These are phyloP conservation scores for Botrytis sinoallii DNA, from an alignment of 2,329 filamentous ascomycete genomes.

Conservation along the genomic window DNA sequence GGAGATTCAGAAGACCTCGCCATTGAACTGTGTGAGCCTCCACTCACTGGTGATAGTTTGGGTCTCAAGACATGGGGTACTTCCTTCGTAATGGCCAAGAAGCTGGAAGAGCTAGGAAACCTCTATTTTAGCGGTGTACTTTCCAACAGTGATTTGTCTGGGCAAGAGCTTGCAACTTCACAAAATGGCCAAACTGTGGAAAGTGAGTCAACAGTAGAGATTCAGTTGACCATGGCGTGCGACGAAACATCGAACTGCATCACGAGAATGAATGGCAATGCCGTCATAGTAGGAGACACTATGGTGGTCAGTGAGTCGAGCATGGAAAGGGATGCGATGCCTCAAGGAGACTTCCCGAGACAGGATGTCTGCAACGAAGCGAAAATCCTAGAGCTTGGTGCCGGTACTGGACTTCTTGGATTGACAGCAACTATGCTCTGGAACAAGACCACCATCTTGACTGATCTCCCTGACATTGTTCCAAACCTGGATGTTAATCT, in stretches of 20 bases:
- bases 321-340: not conserved
- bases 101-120: conserved; percentile 51
- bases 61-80: conserved; percentile 96
- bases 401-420: conserved; percentile 88
- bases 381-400: conserved; percentile 71
- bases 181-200: not conserved
- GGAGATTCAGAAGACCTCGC: conserved; percentile 45
- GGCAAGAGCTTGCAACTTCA: not conserved
- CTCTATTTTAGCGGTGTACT: conserved; percentile 39
- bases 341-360: not conserved
- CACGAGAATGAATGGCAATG: not conserved
- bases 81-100: conserved; percentile 77
- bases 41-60: conserved; percentile 81
- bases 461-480: conserved; percentile 81
- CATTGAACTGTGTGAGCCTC: conserved; percentile 77
- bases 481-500: conserved; percentile 75
- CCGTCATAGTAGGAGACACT: not conserved
- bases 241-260: not conserved
- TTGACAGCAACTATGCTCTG: conserved; percentile 76
- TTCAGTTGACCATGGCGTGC: not conserved
- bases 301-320: not conserved
- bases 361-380: not conserved
- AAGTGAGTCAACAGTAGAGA: not conserved
- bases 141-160: conserved; percentile 22
- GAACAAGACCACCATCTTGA: conserved; percentile 65